These are phyloP conservation scores for Chiua virens DNA, from an alignment of 768 basidiomycete species.

Conservation along the genomic window DNA sequence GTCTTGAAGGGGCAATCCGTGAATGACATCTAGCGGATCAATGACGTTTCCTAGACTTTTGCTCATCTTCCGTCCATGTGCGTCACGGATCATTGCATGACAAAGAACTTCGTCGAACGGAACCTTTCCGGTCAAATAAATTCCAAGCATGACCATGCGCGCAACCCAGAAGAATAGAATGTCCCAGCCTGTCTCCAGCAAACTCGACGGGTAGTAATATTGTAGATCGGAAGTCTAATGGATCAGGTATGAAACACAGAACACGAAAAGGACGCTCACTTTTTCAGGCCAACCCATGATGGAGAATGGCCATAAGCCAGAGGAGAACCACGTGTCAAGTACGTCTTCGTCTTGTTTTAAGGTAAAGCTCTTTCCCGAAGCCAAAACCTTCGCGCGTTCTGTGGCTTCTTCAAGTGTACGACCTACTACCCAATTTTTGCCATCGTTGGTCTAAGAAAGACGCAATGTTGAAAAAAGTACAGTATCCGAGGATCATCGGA, in stretches of 20 bases:
- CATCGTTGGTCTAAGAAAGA: constrained; percentile 54
- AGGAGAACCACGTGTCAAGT: constrained; percentile 99
- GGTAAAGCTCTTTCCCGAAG: constrained; percentile 63
- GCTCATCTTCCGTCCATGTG: constrained; percentile 98
- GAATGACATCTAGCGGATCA: constrained; percentile 93
- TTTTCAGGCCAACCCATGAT: constrained; percentile 98
- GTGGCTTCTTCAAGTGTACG: constrained; percentile 75
- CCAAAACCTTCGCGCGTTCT: constrained; percentile 67
- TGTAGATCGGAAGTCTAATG: constrained; percentile 73
- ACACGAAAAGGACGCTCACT: constrained; percentile 37
- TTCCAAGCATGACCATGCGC: constrained; percentile 93
- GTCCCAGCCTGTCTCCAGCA: constrained; percentile 99
- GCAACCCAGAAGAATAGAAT: constrained; percentile 99
- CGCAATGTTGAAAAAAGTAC: background rate
- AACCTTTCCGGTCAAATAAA: constrained; percentile 84
- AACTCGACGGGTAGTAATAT: constrained; percentile 83
- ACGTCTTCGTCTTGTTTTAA: constrained; percentile 96
- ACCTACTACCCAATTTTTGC: constrained; percentile 90
- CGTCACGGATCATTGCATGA: constrained; percentile 98
- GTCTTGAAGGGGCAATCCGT: constrained; percentile 74
- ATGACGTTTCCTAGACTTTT: constrained; percentile 98
- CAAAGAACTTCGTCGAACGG: constrained; percentile 96
- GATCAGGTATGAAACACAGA: background rate
- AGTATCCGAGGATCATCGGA: background rate
- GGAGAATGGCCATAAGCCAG: constrained; percentile 95